Base-by-base conservation (phyloP, 495 filamentous ascomycete genomes). In the Aspergillus diversus region DNA sequence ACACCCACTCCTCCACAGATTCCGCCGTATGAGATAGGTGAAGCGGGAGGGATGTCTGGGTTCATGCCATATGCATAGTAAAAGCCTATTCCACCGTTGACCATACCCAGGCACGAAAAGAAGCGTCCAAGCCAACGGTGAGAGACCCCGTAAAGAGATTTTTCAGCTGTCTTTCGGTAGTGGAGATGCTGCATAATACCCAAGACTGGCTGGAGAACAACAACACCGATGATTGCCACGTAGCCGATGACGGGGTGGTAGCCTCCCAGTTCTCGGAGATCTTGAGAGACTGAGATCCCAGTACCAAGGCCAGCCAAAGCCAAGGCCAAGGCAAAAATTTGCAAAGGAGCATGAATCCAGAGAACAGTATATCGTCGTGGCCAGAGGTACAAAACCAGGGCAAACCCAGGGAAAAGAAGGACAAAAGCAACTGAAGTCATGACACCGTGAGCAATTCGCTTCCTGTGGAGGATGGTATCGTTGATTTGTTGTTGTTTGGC, bases 121-220 rank as follows among this genome's bases (percentile, higher is more conserved):
- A 94, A 83, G 21, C 93, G 88, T 15, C 92, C 93, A 62, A 96
- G 86, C 90, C 91, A 97, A 47, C 93, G 86, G 72, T 97, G 93
- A 32, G 93, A 74, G 34, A 84, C 66, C 15, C 81, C 83, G 69
- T 86, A 75, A 9, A 78, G 7, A n/a, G 80, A 83, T 4, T 83
- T 83, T 17, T 62, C 49, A 33, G 76, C 66, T 5, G 75, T 67
- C 63, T 80, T 80, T 39, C 77, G 48, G 67, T 73, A 90, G 56
- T 81, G 72, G n/a, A 71, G 62, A 68, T 92, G 90, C 63, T 92
- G 89, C 8, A 88, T 31, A n/a, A 81, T 73, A 35, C 89, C 90
- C 27, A 88, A 72, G 7, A 83, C 63, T 5, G 86, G 87, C 72
- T 92, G 89, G 42, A 90, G 59, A 9, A 81, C 71, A 32, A 91